Conservation (phyloP, 148 eudicot genomes). For the Spergularia bocconei region DNA sequence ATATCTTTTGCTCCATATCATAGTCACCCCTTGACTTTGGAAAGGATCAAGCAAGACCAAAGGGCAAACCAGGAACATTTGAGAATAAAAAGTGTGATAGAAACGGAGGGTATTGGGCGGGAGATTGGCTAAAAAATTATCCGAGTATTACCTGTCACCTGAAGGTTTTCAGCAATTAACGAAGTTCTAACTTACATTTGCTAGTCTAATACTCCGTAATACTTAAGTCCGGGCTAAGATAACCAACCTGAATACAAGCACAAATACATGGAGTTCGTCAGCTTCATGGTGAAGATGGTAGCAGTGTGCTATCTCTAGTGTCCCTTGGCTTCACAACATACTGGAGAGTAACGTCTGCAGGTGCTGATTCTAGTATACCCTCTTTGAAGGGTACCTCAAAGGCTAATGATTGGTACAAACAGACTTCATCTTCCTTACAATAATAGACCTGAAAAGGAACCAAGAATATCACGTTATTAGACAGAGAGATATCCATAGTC, state of each 20-base stretch:
- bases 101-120: neutral
- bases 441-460: slow-evolving; percentile 69
- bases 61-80: neutral
- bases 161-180: neutral
- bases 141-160: neutral
- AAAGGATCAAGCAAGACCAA: neutral
- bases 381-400: slow-evolving; percentile 80
- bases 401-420: slow-evolving; percentile 78
- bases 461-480: neutral
- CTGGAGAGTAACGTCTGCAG: slow-evolving; percentile 51
- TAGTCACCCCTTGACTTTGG: neutral
- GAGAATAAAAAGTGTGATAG: neutral
- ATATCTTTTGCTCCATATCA: neutral
- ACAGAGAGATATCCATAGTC: neutral
- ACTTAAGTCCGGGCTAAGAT: neutral
- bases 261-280: neutral
- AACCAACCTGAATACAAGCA: neutral
- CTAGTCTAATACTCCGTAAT: neutral
- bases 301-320: slow-evolving; percentile 33
- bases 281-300: slow-evolving; percentile 35
- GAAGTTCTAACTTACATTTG: too few relatives aligned
- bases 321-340: slow-evolving; percentile 69
- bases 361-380: slow-evolving; percentile 46
- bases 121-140: neutral
- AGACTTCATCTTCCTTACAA: slow-evolving; percentile 92